Base-by-base conservation (phyloP, 1,284 basidiomycete genomes). In the Takashimella tepidaria region DNA sequence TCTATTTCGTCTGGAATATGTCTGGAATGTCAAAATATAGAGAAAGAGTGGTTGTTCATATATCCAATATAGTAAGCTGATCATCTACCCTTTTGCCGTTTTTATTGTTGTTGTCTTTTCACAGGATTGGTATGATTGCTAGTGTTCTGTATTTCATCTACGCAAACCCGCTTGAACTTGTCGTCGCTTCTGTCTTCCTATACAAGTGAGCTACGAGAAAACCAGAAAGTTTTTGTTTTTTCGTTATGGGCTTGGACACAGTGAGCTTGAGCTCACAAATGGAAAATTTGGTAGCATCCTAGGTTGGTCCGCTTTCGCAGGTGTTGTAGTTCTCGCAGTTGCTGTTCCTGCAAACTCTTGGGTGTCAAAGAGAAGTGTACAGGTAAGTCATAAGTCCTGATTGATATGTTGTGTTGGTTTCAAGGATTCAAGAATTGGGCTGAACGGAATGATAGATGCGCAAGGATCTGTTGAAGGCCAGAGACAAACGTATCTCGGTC, bases 401-500 rank as follows among this genome's bases (percentile, higher is more conserved):
- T 4, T 50, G 22, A 23, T 25, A n/a, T n/a, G n/a, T 27, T 50
- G 41, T 23, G 31, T 45, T 3, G 47, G 56, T 50, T 53, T 57
- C 8, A 37, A 37, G 31, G 31, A 8, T 8, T 37, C 31, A 37
- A 16, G 37, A 57, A 21, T 47, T 50, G 31, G 19, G 27, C 41
- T 45, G 44, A 78, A 84, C 26, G 43, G 24, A 12, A 8, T 3
- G 21, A 23, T 74, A 83, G 49, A 89, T 92, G 54, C 83, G 87
- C 56, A 88, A 87, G 69, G 84, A 84, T 6, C 72, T 88, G 22
- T 77, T 86, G 42, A 80, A 82, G 10, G 84, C 89, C 0, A 79
- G 88, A 8, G 92, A 97, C 67, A 85, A 84, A 67, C 82, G 92
- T 2, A 92, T 96, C 83, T 81, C 80, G 0, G 85, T 90, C 16